Evolutionary conservation across 2,329 filamentous ascomycete genomes (phyloP), one percentile per base, ranked within the genome.

Genomic region (Xylaria multiplex): DNA sequence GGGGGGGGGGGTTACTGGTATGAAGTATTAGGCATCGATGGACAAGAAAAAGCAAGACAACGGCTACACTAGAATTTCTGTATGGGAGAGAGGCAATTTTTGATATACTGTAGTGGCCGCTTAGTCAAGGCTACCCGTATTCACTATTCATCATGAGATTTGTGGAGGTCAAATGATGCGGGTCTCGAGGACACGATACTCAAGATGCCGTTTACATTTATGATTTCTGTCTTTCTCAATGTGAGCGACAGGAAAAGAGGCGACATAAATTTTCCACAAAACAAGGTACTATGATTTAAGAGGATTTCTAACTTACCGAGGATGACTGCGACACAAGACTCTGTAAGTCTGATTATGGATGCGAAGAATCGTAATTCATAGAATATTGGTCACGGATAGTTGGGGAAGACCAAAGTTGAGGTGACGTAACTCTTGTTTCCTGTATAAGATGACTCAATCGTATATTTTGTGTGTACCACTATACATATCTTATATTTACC

Each of bases 401-500:
- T 7, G 19, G 14, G 16, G 19, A 22, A 32, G 13, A 54, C 24
- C 11, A 19, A 4, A 2, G n/a, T 13, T 19, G 6, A 48, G 22
- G 3, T 32, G 9, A 40, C 24, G 7, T 24, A 45, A 13, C 2
- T 35, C 22, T 58, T 50, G 45, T 62, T 35, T 27, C 24, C 19
- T 22, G 13, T 9, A 13, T 43, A 24, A 35, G 2, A 30, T 16
- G 45, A 58, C 46, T 58, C 46, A 3, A 24, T 11, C 40, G 48
- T 64, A 48, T 54, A 52, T 7, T 58, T 27, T 62, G 24, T 9
- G 11, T 35, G 42, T 57, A 22, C 54, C 8, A 7, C 2, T 35
- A 7, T 35, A 7, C 6, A 35, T 40, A 40, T 13, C 37, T 6
- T 52, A 48, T 63, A 35, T 14, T 22, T 13, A 48, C 37, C 7